These are phyloP conservation scores for Knufia fluminis DNA, from an alignment of 2,329 filamentous ascomycete genomes.

Conservation along the genomic window DNA sequence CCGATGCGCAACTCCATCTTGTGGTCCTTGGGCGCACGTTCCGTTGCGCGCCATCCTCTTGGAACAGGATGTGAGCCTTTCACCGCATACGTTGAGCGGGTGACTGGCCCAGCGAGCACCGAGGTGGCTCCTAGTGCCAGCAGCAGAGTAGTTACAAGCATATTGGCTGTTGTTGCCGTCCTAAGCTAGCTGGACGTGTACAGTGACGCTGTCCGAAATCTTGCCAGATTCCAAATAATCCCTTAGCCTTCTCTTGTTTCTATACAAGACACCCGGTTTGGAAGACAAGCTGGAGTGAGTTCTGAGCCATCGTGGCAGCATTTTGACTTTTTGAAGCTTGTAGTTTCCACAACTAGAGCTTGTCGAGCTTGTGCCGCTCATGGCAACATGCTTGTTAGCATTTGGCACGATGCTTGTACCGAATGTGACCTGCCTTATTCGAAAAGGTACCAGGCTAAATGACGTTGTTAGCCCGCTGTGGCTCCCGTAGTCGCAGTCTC, in stretches of 20 bases:
- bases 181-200: neutral
- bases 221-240: neutral
- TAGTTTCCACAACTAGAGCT: neutral
- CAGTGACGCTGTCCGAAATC: neutral
- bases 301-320: neutral
- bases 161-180: neutral
- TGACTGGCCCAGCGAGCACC: slow-evolving; percentile 16
- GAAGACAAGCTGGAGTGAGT: too few relatives aligned
- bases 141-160: neutral
- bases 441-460: neutral
- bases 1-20: slow-evolving; percentile 48
- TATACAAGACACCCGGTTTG: too few relatives aligned
- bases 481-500: neutral
- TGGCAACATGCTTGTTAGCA: neutral
- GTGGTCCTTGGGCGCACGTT: slow-evolving; percentile 38
- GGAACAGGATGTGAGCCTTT: slow-evolving; percentile 49
- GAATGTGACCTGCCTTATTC: neutral
- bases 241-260: too few relatives aligned
- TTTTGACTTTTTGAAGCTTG: neutral
- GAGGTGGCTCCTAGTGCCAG: neutral
- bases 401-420: neutral
- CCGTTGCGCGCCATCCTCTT: slow-evolving; percentile 39
- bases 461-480: neutral
- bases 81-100: slow-evolving; percentile 37
- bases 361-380: neutral